These are phyloP conservation scores for Saitoella complicata DNA, from an alignment of 805 yeast genomes.

Conservation along the genomic window DNA sequence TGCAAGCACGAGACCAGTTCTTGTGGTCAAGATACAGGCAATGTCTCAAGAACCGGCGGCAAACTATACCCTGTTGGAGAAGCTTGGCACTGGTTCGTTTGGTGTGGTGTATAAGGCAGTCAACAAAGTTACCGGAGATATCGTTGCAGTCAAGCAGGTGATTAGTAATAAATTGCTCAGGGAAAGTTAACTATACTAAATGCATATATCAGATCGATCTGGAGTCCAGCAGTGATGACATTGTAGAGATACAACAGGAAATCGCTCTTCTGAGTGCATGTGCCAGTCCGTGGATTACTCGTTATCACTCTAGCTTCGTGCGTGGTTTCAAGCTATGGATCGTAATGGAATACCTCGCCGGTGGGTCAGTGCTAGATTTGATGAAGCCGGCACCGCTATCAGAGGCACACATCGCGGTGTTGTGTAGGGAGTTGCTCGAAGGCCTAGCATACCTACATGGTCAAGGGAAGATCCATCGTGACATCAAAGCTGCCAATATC, in stretches of 20 bases:
- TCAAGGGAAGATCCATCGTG: conserved; percentile 70
- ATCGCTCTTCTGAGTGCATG: conserved; percentile 57
- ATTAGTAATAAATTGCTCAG: too few species aligned
- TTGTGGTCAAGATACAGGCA: too few species aligned
- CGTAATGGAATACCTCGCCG: conserved; percentile 90
- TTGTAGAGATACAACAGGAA: conserved; percentile 56
- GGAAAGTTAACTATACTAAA: too few species aligned
- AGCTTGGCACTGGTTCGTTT: conserved; percentile 65
- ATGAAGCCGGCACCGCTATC: conserved; percentile 37
- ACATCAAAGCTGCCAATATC: conserved; percentile 80
- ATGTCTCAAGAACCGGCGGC: too few species aligned
- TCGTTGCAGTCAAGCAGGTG: too few species aligned
- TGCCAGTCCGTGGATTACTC: conserved; percentile 50
- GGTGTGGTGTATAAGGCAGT: conserved; percentile 52
- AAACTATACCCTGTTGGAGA: conserved; percentile 28
- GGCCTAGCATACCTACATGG: conserved; percentile 68
- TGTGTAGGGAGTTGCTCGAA: conserved; percentile 43
- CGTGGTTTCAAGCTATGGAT: conserved; percentile 64
- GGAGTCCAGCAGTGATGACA: conserved; percentile 64
- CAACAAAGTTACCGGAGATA: too few species aligned
- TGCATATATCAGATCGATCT: conserved; percentile 33
- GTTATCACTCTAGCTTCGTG: conserved; percentile 46
- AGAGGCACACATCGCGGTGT: conserved; percentile 45
- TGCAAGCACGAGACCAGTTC: too few species aligned
- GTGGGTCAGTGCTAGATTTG: conserved; percentile 76